Base-by-base conservation (phyloP, 495 filamentous ascomycete genomes). In the Penicillium angulare region DNA sequence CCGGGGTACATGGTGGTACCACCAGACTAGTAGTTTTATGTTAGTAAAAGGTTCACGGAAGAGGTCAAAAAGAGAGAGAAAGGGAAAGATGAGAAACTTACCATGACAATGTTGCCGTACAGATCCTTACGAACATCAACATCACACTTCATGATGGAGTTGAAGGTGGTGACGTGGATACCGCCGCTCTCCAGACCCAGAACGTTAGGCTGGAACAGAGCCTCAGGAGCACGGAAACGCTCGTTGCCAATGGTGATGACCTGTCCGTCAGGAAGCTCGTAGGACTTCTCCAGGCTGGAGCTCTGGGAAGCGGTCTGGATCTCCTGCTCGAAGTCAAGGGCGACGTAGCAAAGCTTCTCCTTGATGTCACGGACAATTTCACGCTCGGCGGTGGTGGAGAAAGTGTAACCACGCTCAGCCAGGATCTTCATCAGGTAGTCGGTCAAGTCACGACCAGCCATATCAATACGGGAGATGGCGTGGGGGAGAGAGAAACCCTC, bases 291-390 rank as follows among this genome's bases (percentile, higher is more conserved):
- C 74, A 97, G 80, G 82, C 82, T 91, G 69, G 93, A 97, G 80
- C 84, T 87, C 81, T 98, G 93, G 73, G 90, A 92, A 61, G 93
- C 95, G 61, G 95, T 98, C 86, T 98, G 93, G 74, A 98, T 97
- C 80, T 98, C 93, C 79, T 98, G 93, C 82, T 98, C 93, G 67
- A 98, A 98, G 81, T 98, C 93, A 53, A 96, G 85, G 50, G 95
- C 95, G 73, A 98, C 92, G 82, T 97, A 98, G 84, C 93, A 97
- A 55, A 96, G 89, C 84, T 92, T 95, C 86, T 98, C 93, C 87
- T 98, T 97, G 82, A 98, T 97, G 76, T 96, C 89, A 81, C 93
- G 95, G 68, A 98, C 93, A 73, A 98, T 96, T 89, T 98, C 93
- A 72, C 95, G 95, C 84, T 98, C 93, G 75, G 93, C 93, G 58